A percentile compares a stretch with the other conserved stretches of the same genome.
Evolutionary conservation across 208 protist species (phyloP).

Genomic region (Zelonia costaricensis): DNA sequence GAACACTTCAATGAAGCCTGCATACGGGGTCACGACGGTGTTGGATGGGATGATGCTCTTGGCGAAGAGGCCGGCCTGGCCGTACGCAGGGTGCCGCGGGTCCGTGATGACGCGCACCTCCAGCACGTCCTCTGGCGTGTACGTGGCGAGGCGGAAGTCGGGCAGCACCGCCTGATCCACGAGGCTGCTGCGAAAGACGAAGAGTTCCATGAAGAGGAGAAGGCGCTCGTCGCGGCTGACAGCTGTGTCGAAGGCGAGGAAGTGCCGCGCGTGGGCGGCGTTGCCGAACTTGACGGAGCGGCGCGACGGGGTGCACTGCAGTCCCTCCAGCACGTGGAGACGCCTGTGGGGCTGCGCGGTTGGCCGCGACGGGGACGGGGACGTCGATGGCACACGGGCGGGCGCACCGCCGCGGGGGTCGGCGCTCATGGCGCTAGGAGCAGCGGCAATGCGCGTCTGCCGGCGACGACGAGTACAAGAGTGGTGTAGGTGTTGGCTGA

Average conservation of each 20-base stretch:
- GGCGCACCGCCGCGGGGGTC: not conserved
- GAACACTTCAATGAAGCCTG: conserved; percentile 84
- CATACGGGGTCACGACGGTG: conserved; percentile 79
- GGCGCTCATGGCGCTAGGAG: not conserved
- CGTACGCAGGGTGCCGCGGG: conserved; percentile 79
- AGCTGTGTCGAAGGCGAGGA: conserved; percentile 72
- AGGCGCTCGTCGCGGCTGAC: conserved; percentile 75
- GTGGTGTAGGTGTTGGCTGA: no score
- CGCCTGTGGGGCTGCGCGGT: not conserved
- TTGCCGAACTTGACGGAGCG: conserved; percentile 74
- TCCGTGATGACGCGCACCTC: conserved; percentile 84
- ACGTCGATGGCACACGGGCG: not conserved
- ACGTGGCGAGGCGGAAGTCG: conserved; percentile 36
- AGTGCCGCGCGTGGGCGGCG: conserved; percentile 54
- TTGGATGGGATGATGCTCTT: conserved; percentile 64
- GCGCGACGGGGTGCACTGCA: conserved; percentile 65
- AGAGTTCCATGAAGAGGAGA: conserved; percentile 67
- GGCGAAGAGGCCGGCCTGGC: conserved; percentile 86
- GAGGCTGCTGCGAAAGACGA: conserved; percentile 46
- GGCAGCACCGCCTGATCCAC: conserved; percentile 43
- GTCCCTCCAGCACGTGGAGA: conserved; percentile 12
- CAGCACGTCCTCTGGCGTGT: conserved; percentile 73
- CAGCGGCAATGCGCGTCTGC: no score
- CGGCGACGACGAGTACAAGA: no score
- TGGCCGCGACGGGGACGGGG: not conserved